Conservation (phyloP, 192 early-diverging fungal genomes). For the Backusella psychrophila region DNA sequence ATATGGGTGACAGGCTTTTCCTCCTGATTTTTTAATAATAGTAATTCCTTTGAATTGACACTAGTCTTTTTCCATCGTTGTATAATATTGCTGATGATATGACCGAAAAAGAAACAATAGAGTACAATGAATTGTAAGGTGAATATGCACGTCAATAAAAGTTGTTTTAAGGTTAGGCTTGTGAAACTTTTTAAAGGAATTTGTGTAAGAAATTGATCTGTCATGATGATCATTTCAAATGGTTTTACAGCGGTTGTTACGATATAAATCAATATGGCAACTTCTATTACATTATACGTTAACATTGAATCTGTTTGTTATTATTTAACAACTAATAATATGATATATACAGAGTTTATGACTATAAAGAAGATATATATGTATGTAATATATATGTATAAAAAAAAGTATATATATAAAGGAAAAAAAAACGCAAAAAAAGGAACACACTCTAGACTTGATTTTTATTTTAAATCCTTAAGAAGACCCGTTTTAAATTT, state of each 20-base stretch:
- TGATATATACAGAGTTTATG: neutral
- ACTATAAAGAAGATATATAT: neutral
- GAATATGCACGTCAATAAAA: neutral
- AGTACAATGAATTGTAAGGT: conserved; percentile 6
- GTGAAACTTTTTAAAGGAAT: neutral
- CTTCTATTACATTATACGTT: neutral
- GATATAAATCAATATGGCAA: neutral
- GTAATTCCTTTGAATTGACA: neutral
- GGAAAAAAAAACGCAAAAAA: neutral
- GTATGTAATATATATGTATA: neutral
- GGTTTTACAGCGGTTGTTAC: neutral
- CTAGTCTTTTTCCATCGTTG: neutral
- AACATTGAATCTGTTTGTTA: neutral
- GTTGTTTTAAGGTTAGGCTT: neutral
- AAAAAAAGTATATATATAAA: neutral
- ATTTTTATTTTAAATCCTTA: neutral
- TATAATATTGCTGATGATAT: neutral
- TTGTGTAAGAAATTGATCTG: neutral
- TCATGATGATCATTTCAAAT: neutral
- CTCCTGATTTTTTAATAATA: neutral
- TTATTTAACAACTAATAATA: neutral
- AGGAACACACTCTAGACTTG: neutral
- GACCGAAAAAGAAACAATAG: neutral
- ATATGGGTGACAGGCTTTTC: neutral
- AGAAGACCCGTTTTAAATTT: conserved; percentile 2